Evolutionary conservation across 2,329 filamentous ascomycete species (phyloP), one percentile per base, ranked within the genome.

Genomic region (Ceratocystis destructans): DNA sequence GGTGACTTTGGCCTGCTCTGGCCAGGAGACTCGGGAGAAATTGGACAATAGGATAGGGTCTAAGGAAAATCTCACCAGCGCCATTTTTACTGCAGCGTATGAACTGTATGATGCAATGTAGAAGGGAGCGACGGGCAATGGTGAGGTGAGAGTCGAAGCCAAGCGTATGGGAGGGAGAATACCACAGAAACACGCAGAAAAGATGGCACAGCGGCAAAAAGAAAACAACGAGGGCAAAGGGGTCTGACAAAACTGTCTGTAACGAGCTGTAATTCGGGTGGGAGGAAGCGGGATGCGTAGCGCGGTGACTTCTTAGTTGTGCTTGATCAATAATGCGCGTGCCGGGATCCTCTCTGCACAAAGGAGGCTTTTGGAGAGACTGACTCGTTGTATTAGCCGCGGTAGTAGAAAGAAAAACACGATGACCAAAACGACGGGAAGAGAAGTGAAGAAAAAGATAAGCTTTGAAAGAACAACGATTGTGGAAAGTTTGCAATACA

Each of bases 21-120:
- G 37, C 37, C 1, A 15, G 12, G 37, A 41, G 12, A 50, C 37
- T 57, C 48, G 50, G 64, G 65, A 41, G 61, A 28, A 45, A 25
- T 25, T 20, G 45, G 31, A 25, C 57, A 15, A 53, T 17, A 61
- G 48, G 48, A 33, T 22, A 33, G 55, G 33, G 48, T 41, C 3
- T 1, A 15, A n/a, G 28, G 20, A 57, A 46, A 31, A 61, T 41
- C 65, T 25, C 62, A 66, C 65, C 61, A 66, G 44, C 17, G 65
- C 65, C 65, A 66, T 66, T 33, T 37, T 64, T 66, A 17, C 17
- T 62, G 28, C 17, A 17, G 15, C 8, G 28, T 20, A 59, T 12
- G 8, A 48, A 61, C 17, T 48, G 46, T 48, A 10, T 20, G 46
- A 22, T n/a, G 46, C 46, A 22, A 22, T 22, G 46, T 48, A 10